Base-by-base conservation (phyloP, 2,329 filamentous ascomycete species). In the Cryphonectria carpinicola region DNA sequence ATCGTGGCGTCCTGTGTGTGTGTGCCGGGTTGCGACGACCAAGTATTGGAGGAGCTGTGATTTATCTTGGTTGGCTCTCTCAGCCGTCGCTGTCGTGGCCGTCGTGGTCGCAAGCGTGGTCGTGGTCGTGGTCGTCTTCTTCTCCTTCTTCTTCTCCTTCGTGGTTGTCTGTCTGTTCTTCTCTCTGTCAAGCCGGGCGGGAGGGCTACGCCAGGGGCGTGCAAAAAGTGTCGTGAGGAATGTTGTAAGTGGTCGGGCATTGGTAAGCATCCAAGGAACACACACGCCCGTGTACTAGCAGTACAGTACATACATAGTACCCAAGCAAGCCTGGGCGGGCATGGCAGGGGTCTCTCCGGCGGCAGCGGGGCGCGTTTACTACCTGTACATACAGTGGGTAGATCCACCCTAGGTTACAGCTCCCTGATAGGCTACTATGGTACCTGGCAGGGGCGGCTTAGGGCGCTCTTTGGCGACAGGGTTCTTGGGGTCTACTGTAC, bases 1-100 rank as follows among this genome's bases (percentile, higher is more conserved):
- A 90, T 90, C 66, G 72, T 75, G 74, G 68, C 46, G 25, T n/a
- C 19, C 46, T 22, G 46, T 49, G 19, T 49, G 19, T 32, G 32
- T 4, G 32, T 49, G n/a, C n/a, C 22, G 46, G 46, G 8, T 49
- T 22, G n/a, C 46, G 19, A 11, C 46, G 46, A 11, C 8, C 6
- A 32, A 32, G 32, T 49, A 19, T 19, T 49, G 22, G 22, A 19
- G 22, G 11, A n/a, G 46, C 46, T 49, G 43, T 22, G n/a, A 4
- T 22, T 22, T 49, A 7, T 49, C 22, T n/a, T 49, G 46, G 19
- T 11, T 4, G 3, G 22, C 2, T 11, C 2, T 7, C 17, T 22
- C 6, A 6, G 43, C 7, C 43, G 6, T 49, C 46, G 19, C 46
- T 28, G n/a, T n/a, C n/a, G n/a, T n/a, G n/a, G n/a, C n/a, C n/a